These are phyloP conservation scores for Talaromyces sp. DNA, from an alignment of 2,329 filamentous ascomycete genomes.

Conservation along the genomic window DNA sequence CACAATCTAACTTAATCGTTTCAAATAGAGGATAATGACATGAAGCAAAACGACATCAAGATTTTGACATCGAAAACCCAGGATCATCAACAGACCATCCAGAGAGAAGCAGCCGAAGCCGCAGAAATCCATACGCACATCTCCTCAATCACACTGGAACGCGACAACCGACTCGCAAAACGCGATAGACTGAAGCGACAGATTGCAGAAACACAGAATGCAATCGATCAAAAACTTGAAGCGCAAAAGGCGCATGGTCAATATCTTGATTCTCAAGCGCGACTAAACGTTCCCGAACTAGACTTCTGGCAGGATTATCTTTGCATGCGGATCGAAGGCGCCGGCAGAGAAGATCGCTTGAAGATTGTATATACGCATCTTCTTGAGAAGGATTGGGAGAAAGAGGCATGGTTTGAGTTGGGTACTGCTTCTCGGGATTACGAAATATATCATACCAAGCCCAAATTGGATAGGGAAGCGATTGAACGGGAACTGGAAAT, in stretches of 20 bases:
- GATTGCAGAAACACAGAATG: constrained; percentile 47
- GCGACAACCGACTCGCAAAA: constrained; percentile 50
- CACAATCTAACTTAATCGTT: not conserved
- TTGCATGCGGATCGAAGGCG: constrained; percentile 83
- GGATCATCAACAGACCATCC: constrained; percentile 52
- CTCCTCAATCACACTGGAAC: constrained; percentile 51
- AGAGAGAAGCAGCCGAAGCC: constrained; percentile 58
- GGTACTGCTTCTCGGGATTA: constrained; percentile 78
- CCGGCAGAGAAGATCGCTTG: constrained; percentile 74
- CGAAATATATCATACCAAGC: constrained; percentile 72
- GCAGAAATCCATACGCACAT: constrained; percentile 59
- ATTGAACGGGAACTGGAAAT: constrained; percentile 53
- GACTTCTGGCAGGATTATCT: constrained; percentile 94
- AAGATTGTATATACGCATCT: constrained; percentile 88
- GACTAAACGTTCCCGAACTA: constrained; percentile 87
- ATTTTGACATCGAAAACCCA: constrained; percentile 58
- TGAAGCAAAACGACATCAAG: constrained; percentile 82
- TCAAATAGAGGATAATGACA: constrained; percentile 74
- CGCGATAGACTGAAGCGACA: constrained; percentile 53
- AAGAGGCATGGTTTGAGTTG: constrained; percentile 90
- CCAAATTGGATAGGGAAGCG: constrained; percentile 54
- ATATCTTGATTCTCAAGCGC: constrained; percentile 73
- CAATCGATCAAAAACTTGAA: constrained; percentile 42
- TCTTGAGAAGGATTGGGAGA: constrained; percentile 79
- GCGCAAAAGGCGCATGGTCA: constrained; percentile 52